Base-by-base conservation (phyloP, 768 basidiomycete genomes). In the Nidularia pulvinata region DNA sequence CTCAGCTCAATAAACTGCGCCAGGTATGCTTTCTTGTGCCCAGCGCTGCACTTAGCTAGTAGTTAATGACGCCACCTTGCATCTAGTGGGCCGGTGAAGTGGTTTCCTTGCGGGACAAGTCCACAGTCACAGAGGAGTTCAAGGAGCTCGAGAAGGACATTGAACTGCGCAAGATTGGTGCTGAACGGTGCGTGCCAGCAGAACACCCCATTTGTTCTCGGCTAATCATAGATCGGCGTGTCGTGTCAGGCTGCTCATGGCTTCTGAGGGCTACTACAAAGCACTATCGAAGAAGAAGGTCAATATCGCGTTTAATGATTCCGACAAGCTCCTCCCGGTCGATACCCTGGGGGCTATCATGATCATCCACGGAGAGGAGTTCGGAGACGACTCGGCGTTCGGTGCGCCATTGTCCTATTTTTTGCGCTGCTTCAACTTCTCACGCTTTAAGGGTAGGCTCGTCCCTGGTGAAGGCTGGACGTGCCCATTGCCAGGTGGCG, bases 41-140 rank as follows among this genome's bases (percentile, higher is more conserved):
- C n/a, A n/a, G 39, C 46, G 33, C 32, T 53, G 37, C 35, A 54
- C 43, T 46, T 52, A 48, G 35, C 51, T 36, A 9, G 32, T 35
- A 51, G 50, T 34, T 50, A 49, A 61, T 63, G 61, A 70, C 70
- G 61, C 64, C 55, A 61, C 70, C 65, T 69, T 66, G 67, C 51
- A 48, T 59, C 44, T 61, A 95, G 90, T 91, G 92, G 89, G 91
- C 91, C 5, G 91, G 90, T 42, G 93, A 95, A 72, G 88, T 91
- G 60, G 92, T 97, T 50, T 86, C 90, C 39, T 81, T 88, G 25
- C 83, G 87, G 57, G 91, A 93, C 65, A 95, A 90, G 78, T 86
- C 89, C 2, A 70, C 81, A 43, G 79, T 88, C 33, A 84, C 88
- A 2, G 88, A 89, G 25, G 93, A 94, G 57, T 89, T 95, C 66